Evolutionary conservation across 1,284 basidiomycete species (phyloP), one percentile per base, ranked within the genome.

Genomic region (Vanrija sp.): DNA sequence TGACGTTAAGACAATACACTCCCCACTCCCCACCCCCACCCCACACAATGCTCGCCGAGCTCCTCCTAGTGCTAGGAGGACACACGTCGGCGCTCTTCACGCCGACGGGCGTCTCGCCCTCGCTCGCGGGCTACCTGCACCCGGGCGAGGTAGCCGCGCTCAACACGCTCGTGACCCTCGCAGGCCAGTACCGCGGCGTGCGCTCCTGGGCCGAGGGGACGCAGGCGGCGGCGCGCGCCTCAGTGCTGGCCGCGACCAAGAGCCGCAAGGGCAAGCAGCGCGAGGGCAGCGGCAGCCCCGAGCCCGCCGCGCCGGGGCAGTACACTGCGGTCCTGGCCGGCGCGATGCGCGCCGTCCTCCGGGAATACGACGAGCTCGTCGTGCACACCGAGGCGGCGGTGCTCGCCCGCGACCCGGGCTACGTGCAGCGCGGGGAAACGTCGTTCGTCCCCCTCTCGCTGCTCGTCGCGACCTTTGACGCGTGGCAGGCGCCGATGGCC

Each of bases 141-240:
- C 90, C 89, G 1, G 90, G 90, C 3, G 90, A 93, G 71, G 81
- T 85, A 49, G 83, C 90, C 68, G 86, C 85, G 57, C 80, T 93
- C 23, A 84, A 88, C 65, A 81, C 83, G 5, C 81, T 93, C 3
- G 86, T 82, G 3, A 78, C 80, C 38, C 83, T 91, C 42, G 89
- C 88, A 0, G 79, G 78, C 36, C 81, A 84, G 24, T 92, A 91
- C 72, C 78, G 82, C 56, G 83, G 78, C 51, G 84, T 93, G 65
- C 86, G 85, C 68, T 64, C 19, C 23, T 74, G 71, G 71, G 63
- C 68, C 0, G 35, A 25, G 9, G 19, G 4, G n/a, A 53, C 55
- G 8, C 55, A 57, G 41, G 44, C 51, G 4, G 47, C 39, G 1
- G 55, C 55, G n/a, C 55, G 55, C 12, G 55, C 47, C 1, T 63